Base-by-base conservation (phyloP, 2,329 filamentous ascomycete genomes). In the Beauveria brongniartii region DNA sequence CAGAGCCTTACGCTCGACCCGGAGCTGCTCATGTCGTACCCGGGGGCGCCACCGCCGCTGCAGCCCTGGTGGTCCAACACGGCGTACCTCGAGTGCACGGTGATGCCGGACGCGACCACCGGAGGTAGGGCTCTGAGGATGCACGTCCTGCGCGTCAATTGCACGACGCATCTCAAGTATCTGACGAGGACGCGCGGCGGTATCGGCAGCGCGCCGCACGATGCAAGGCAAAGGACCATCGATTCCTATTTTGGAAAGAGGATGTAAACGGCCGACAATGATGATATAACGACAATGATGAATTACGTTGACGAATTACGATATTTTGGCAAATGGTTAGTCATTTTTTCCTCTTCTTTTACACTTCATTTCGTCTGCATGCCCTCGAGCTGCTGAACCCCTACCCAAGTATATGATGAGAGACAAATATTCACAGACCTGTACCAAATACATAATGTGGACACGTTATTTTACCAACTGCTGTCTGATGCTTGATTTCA, bases 171-270 rank as follows among this genome's bases (percentile, higher is more conserved):
- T 73, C 81, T 96, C 2, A 74, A 77, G 50, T 85, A 86, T 30
- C 76, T 96, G 62, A 92, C 87, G 71, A 89, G 91, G 72, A 93
- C 91, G 9, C 79, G 88, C 26, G 90, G 91, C 34, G 92, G 92
- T 3, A 89, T 96, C 61, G 91, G 91, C 59, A 94, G 88, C 67
- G 81, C 89, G 44, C 80, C 82, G 61, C 87, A 90, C 69, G 92
- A 97, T 70, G 80, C 83, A 12, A 85, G 80, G 52, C 92, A 96
- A 72, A 86, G 82, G 69, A 91, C 82, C 20, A 82, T 97, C 67
- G 85, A 90, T 51, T 82, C 82, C 0, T 96, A 94, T 76, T 92
- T 96, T 46, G 65, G 65, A 10, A 59, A 67, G 43, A 67, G 68
- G 62, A 69, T 68, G 64, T 67, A 67, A 46, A 22, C 18, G 69